Evolutionary conservation across 1,284 basidiomycete species (phyloP), one percentile per base, ranked within the genome.

Genomic region (Trichosporon sp.): DNA sequence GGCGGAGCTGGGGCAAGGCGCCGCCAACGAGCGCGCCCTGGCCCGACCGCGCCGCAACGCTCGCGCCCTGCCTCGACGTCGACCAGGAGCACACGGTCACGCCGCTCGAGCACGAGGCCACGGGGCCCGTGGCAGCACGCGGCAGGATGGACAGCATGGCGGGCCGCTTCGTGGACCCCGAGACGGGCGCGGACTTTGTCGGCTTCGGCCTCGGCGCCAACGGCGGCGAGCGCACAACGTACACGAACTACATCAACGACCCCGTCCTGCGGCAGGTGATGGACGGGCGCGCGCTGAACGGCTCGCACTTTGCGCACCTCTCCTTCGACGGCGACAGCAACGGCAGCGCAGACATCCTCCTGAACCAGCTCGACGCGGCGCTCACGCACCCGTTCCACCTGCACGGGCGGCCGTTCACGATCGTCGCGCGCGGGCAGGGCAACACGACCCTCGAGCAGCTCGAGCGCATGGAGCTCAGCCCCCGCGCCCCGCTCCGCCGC

Each of bases 381-480:
- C 32, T 68, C n/a, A 72, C 78, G n/a, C 83, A 84, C 69, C 83
- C 83, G 1, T 80, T 76, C 70, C 80, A 81, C 69, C 70, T 80
- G 11, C 80, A 80, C 72, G 75, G 74, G 2, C 65, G 68, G 38
- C 64, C 66, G 5, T 75, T 78, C 66, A 73, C 71, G 60, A 70
- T 84, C 64, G 70, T 84, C 31, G 81, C 70, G 1, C 71, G 80
- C 13, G 83, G 83, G 0, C 2, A 44, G 2, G 83, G 83, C 2
- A 76, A 74, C 3, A 51, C 68, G 1, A 3, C 75, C 71, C 8
- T 42, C 21, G 65, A 27, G 13, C 32, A 64, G 15, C 31, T 76
- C 64, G n/a, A 51, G 27, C 58, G 18, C 18, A n/a, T 68, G 21
- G 47, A 2, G 12, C 69, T 80, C 35, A 78, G 80, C 63, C 71